These are phyloP conservation scores for Ophiostoma ulmi DNA, from an alignment of 2,329 filamentous ascomycete species.

Conservation along the genomic window DNA sequence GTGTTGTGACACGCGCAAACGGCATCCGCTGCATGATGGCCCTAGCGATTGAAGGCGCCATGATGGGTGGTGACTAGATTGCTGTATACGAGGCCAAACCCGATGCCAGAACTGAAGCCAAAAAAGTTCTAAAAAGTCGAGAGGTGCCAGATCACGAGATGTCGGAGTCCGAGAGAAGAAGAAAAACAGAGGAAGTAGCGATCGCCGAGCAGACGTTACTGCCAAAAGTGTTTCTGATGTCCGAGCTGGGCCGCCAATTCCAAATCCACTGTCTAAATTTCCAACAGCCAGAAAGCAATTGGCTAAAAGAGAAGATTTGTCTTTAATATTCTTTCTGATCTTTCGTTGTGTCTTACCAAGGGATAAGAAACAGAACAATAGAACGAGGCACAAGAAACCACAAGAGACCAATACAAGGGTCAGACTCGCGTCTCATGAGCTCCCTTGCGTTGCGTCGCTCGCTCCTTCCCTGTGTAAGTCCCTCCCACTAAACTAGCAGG, in stretches of 20 bases:
- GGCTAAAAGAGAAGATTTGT: background rate
- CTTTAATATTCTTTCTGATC: background rate
- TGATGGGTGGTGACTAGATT: background rate
- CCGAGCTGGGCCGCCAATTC: background rate
- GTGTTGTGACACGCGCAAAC: constrained; percentile 56
- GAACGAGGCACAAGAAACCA: background rate
- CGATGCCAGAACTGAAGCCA: background rate
- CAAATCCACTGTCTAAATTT: background rate
- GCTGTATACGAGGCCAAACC: background rate
- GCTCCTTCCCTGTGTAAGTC: constrained; percentile 9
- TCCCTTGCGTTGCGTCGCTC: constrained; percentile 4
- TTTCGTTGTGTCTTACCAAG: background rate
- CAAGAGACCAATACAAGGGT: background rate
- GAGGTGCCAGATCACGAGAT: background rate
- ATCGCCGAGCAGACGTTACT: background rate
- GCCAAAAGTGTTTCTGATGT: background rate
- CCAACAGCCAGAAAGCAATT: background rate
- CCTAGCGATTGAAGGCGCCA: constrained; percentile 16
- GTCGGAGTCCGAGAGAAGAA: background rate
- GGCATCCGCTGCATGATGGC: constrained; percentile 46
- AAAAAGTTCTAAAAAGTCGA: background rate
- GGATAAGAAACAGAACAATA: background rate
- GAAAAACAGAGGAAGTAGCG: constrained; percentile 10
- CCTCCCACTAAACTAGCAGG: background rate
- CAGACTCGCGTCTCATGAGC: constrained; percentile 5